These are phyloP conservation scores for Lactifluus piperatus DNA, from an alignment of 768 basidiomycete genomes.

Conservation along the genomic window DNA sequence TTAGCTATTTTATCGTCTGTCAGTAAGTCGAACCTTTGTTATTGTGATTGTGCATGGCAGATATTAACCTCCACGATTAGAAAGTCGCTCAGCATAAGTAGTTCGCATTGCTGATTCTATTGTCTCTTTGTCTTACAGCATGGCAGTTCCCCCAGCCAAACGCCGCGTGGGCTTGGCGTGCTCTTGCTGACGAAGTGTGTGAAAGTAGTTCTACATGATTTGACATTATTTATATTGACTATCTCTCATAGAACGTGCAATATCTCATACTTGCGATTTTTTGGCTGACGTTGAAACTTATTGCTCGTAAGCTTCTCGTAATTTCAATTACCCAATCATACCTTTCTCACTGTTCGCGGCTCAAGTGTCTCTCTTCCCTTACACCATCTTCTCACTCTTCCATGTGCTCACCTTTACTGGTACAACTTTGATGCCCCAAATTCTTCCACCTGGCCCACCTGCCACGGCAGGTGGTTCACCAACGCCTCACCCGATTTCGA, in stretches of 20 bases:
- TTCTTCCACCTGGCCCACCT: conserved; percentile 57
- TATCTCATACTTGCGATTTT: too few species aligned
- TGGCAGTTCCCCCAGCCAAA: conserved; percentile 60
- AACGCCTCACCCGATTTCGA: conserved; percentile 61
- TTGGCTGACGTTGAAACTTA: conserved; percentile 79
- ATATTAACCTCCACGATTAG: conserved; percentile 29
- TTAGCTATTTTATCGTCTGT: conserved; percentile 89
- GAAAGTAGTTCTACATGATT: background rate
- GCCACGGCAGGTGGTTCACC: conserved; percentile 53
- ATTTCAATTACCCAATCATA: too few species aligned
- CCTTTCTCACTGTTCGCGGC: too few species aligned
- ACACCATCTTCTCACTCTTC: conserved; percentile 98
- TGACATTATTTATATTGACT: background rate
- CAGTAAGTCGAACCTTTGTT: conserved; percentile 48
- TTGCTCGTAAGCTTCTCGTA: conserved; percentile 50
- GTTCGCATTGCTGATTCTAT: conserved; percentile 1
- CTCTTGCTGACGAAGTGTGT: too few species aligned
- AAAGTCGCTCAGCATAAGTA: conserved; percentile 70
- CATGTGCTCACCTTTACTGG: conserved; percentile 90
- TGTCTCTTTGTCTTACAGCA: conserved; percentile 23
- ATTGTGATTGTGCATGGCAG: background rate
- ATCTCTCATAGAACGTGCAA: conserved; percentile 64
- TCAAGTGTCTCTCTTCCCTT: too few species aligned
- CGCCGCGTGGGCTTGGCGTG: conserved; percentile 57
- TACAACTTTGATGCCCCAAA: conserved; percentile 85